These are phyloP conservation scores for Xylaria scruposa DNA, from an alignment of 495 filamentous ascomycete genomes.

Conservation along the genomic window DNA sequence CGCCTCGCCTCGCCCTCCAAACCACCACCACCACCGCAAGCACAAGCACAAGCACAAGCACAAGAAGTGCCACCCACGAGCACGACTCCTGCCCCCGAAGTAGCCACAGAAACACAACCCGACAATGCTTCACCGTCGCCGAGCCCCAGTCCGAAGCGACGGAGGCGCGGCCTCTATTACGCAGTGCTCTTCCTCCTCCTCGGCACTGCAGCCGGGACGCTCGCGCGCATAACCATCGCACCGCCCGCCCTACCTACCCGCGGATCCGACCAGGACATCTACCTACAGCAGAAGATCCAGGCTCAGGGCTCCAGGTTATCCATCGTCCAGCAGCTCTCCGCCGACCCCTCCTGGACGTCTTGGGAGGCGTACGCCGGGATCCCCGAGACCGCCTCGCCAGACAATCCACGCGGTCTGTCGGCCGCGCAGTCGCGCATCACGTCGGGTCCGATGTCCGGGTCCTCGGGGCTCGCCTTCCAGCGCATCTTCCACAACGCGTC, in stretches of 20 bases:
- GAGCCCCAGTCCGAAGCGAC: conserved; percentile 11
- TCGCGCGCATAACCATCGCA: conserved; percentile 42
- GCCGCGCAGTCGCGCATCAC: conserved; percentile 46
- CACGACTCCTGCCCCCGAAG: neutral
- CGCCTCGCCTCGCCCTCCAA: conserved; percentile 26
- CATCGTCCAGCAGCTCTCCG: conserved; percentile 59
- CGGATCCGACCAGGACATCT: conserved; percentile 44
- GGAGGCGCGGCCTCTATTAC: conserved; percentile 35
- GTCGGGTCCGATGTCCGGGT: conserved; percentile 51
- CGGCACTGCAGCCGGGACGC: conserved; percentile 44
- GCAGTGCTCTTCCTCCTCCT: conserved; percentile 45
- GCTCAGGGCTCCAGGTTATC: conserved; percentile 51
- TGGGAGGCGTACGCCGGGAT: conserved; percentile 64
- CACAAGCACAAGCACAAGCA: conserved; percentile 3
- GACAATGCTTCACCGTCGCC: neutral
- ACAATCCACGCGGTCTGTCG: neutral
- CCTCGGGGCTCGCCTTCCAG: conserved; percentile 56
- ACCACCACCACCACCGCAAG: too few relatives aligned
- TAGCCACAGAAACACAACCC: neutral
- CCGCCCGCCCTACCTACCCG: conserved; percentile 44
- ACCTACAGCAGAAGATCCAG: conserved; percentile 36
- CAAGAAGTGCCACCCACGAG: neutral
- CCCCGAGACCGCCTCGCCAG: conserved; percentile 32
- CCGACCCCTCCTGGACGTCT: conserved; percentile 60
- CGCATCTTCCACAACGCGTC: conserved; percentile 51